These are phyloP conservation scores for Erythrobasidium hasegawianum DNA, from an alignment of 1,284 basidiomycete species.

Conservation along the genomic window DNA sequence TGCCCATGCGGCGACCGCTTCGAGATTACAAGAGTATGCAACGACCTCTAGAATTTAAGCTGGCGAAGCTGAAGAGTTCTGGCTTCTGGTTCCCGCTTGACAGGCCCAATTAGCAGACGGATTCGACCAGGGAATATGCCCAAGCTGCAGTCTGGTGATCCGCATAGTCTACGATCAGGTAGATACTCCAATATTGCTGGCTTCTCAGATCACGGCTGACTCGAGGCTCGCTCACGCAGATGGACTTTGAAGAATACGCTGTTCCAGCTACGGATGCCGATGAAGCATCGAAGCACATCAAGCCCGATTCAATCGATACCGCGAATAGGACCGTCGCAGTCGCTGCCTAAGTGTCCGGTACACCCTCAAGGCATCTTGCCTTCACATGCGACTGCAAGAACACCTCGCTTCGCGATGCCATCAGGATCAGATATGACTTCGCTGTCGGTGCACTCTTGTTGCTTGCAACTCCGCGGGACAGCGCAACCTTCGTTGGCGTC, in stretches of 20 bases:
- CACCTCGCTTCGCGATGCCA: no score
- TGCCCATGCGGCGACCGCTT: constrained; percentile 98
- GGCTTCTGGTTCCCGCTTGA: neutral
- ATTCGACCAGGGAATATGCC: constrained; percentile 71
- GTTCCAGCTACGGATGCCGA: constrained; percentile 58
- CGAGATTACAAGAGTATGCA: constrained; percentile 72
- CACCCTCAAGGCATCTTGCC: no score
- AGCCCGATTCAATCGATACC: constrained; percentile 17
- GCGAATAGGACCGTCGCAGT: constrained; percentile 14
- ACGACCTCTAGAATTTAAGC: neutral
- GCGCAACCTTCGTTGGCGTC: no score
- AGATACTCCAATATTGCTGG: no score
- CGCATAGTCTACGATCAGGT: constrained; percentile 94
- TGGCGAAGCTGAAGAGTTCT: neutral
- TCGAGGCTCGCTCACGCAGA: no score
- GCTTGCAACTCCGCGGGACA: no score
- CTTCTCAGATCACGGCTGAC: no score
- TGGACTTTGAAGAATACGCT: constrained; percentile 53
- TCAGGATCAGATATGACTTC: no score
- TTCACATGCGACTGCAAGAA: no score
- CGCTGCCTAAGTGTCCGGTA: constrained; percentile 17
- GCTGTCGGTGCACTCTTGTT: no score
- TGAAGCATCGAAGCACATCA: constrained; percentile 4
- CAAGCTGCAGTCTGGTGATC: constrained; percentile 90
- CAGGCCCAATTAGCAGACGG: constrained; percentile 71